Percentiles rank a stretch among this genome's conserved stretches.
Evolutionary conservation across 75 land plant species (phyloP).

Genomic region (Selaginella moellendorffii): DNA sequence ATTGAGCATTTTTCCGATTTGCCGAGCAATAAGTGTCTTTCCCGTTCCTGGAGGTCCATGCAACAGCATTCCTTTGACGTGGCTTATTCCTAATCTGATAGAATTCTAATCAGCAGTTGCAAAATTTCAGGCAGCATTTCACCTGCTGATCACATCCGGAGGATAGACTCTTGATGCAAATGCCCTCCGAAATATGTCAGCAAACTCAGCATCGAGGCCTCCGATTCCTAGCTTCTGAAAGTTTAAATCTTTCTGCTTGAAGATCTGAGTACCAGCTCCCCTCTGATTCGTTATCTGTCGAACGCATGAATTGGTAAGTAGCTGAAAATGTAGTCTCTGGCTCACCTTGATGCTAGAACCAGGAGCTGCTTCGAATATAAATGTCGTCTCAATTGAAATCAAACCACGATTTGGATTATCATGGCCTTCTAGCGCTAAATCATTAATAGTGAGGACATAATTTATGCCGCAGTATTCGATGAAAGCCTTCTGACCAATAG

Average conservation of each 20-base stretch:
- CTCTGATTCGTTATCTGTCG: constrained; percentile 80
- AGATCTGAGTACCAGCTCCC: constrained; percentile 70
- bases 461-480: constrained; percentile 72
- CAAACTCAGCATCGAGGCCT: constrained; percentile 76
- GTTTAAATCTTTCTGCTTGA: constrained; percentile 83
- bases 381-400: not conserved
- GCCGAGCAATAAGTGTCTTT: constrained; percentile 98
- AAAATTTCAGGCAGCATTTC: not conserved
- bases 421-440: not conserved
- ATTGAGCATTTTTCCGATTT: constrained; percentile 94
- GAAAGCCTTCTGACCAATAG: constrained; percentile 54
- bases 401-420: not conserved
- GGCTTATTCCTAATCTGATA: constrained; percentile 84
- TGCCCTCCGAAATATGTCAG: constrained; percentile 95
- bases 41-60: constrained; percentile 99
- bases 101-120: too few relatives aligned
- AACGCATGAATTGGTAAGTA: not conserved
- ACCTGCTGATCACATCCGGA: constrained; percentile 77
- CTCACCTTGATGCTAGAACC: not conserved
- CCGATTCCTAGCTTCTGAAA: constrained; percentile 91
- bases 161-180: constrained; percentile 98
- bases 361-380: not conserved
- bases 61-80: constrained; percentile 93
- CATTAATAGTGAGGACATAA: constrained; percentile 36
- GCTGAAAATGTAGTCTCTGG: not conserved